Base-by-base conservation (phyloP, 208 protist genomes). In the Tritrichomonas musculus region DNA sequence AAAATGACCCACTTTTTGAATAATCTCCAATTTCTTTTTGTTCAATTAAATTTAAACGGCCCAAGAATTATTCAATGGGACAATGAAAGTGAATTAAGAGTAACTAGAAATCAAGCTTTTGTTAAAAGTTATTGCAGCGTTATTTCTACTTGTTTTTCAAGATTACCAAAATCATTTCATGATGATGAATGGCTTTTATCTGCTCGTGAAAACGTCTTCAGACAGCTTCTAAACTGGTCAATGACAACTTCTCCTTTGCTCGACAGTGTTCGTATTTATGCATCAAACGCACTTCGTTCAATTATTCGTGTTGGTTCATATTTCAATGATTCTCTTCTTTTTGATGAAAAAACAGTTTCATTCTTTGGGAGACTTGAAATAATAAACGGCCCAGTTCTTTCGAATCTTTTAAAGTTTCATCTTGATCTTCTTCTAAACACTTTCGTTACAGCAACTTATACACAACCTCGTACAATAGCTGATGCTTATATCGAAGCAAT, bases 181-280 rank as follows among this genome's bases (percentile, higher is more conserved):
- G 4, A 39, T 3, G 30, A 36, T 30, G 73, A 47, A n/a, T 88
- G 77, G 77, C 1, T 14, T 39, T 20, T 88, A 41, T 49, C 77
- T 30, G 17, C 25, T 39, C 77, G 77, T n/a, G 77, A 88, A 88
- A 88, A 47, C 1, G 77, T 88, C 39, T 88, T 88, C 47, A 88
- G 41, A 57, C 44, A 36, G 4, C 22, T 88, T 13, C 8, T 50
- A 39, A 88, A 88, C 27, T 88, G 77, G 77, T 33, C 47, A 39
- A 57, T 49, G 47, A 88, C 77, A 39, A 88, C 41, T 36, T 88
- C 47, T 20, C 1, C 14, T 33, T 50, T 4, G 39, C 44, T 88
- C 8, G 25, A 47, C 33, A 33, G 41, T 2, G 1, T 88, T 8
- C 41, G 77, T 3, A 20, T 20, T 44, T 88, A 88, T 36, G 77